Conservation (phyloP, 2,329 filamentous ascomycete species). For the Claviceps sp. region DNA sequence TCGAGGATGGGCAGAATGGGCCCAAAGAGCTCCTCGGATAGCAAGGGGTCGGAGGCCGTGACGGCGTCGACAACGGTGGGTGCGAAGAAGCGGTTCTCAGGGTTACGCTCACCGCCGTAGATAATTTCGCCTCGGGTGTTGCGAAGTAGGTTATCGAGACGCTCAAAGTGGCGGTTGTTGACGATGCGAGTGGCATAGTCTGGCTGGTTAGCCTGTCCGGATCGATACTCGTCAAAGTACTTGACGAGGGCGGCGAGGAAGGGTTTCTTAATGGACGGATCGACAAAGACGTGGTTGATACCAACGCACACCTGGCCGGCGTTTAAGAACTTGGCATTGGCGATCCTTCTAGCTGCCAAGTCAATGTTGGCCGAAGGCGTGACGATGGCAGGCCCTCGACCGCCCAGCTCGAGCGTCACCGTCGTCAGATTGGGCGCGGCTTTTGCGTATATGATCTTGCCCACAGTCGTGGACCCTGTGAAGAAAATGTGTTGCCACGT, state of each 20-base stretch:
- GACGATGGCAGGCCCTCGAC: conserved; percentile 30
- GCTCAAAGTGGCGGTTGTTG: conserved; percentile 28
- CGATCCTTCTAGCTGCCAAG: conserved; percentile 28
- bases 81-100: conserved; percentile 17
- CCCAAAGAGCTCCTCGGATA: conserved; percentile 32
- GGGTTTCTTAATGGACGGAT: conserved; percentile 23
- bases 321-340: conserved; percentile 27
- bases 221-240: conserved; percentile 17
- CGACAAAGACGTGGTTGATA: conserved; percentile 30
- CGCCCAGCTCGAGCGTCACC: conserved; percentile 30
- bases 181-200: conserved; percentile 20
- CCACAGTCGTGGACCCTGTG: conserved; percentile 26
- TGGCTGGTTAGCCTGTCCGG: conserved; percentile 3
- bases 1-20: conserved; percentile 28
- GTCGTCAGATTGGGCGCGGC: conserved; percentile 33
- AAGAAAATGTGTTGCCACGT: conserved; percentile 33
- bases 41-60: conserved; percentile 20
- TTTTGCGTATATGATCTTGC: conserved; percentile 22
- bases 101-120: conserved; percentile 20
- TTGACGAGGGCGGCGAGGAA: conserved; percentile 21
- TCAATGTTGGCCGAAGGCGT: conserved; percentile 26
- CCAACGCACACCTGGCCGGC: conserved; percentile 20
- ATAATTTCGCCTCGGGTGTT: conserved; percentile 23
- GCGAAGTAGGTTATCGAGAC: conserved; percentile 22
- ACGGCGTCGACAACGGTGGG: conserved; percentile 27